phyloP scores from a whole-genome alignment of 2,329 filamentous ascomycete genomes.

The Amylocarpus encephaloides region DNA sequence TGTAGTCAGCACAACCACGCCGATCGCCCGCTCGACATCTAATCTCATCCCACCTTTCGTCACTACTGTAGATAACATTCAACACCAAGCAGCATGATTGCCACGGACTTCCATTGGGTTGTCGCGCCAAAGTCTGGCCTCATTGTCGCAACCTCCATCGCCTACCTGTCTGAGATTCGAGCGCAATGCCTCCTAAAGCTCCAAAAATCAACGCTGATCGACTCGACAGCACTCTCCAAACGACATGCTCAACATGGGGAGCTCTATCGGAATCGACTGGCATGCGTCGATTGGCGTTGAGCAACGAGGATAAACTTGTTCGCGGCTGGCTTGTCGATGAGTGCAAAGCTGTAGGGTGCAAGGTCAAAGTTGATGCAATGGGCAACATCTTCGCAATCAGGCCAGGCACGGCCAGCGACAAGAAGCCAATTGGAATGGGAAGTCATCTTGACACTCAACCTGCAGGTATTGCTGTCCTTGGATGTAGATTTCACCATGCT shows the following conservation, averaged over 20 bases:
- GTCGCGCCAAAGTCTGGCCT: not conserved
- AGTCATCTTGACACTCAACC: constrained; percentile 63
- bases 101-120: not conserved
- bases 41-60: not conserved
- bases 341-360: constrained; percentile 56
- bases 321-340: constrained; percentile 69
- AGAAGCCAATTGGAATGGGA: constrained; percentile 60
- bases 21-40: not conserved
- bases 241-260: constrained; percentile 23
- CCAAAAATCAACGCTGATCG: constrained; percentile 22
- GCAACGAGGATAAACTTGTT: constrained; percentile 62
- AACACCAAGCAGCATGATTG: not conserved
- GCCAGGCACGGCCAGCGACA: constrained; percentile 47
- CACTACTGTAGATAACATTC: not conserved
- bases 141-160: not conserved
- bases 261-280: constrained; percentile 37
- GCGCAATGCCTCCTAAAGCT: constrained; percentile 10
- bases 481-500: not conserved
- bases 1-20: not conserved
- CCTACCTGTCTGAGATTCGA: not conserved
- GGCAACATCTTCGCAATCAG: constrained; percentile 68
- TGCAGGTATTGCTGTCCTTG: constrained; percentile 34
- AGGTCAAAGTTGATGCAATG: constrained; percentile 64
- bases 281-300: constrained; percentile 67
- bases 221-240: constrained; percentile 21